Evolutionary conservation across 2,329 filamentous ascomycete genomes (phyloP).

Genomic region (Hypoxylon sp.): DNA sequence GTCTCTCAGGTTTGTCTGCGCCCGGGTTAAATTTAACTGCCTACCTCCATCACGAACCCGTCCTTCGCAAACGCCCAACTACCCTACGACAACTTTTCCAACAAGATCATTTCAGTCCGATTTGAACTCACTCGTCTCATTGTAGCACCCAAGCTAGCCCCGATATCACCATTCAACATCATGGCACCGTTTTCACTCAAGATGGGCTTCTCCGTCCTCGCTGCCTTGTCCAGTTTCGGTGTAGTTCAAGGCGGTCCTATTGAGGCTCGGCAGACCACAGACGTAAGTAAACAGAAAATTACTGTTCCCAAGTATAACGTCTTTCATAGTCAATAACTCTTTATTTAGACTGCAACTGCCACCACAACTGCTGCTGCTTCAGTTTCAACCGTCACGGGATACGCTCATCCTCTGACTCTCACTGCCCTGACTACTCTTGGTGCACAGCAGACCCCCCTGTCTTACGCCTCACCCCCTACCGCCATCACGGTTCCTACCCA

Average conservation of each 20-base stretch:
- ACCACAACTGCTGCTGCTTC: constrained; percentile 18
- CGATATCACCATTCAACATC: constrained; percentile 26
- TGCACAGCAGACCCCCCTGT: constrained; percentile 46
- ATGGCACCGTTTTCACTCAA: constrained; percentile 19
- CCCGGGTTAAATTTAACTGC: constrained; percentile 20
- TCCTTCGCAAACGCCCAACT: constrained; percentile 20
- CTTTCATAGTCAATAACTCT: constrained; percentile 22
- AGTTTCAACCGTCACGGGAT: constrained; percentile 49
- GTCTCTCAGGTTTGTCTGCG: background rate
- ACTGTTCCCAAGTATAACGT: background rate
- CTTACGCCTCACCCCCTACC: constrained; percentile 48
- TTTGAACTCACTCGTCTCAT: constrained; percentile 4
- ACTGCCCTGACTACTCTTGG: constrained; percentile 45
- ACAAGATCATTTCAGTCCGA: background rate
- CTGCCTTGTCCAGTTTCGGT: constrained; percentile 17
- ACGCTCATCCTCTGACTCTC: constrained; percentile 52
- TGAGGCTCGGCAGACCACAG: constrained; percentile 25
- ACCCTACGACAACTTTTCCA: background rate
- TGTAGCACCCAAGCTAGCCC: background rate
- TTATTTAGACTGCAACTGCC: constrained; percentile 28
- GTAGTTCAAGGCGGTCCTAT: constrained; percentile 32
- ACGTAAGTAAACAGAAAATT: constrained; percentile 24
- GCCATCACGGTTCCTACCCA: constrained; percentile 48
- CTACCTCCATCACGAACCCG: background rate
- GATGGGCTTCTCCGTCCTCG: constrained; percentile 20